Evolutionary conservation across 1,284 basidiomycete species (phyloP).

Genomic region (Wallemia ichthyophaga): DNA sequence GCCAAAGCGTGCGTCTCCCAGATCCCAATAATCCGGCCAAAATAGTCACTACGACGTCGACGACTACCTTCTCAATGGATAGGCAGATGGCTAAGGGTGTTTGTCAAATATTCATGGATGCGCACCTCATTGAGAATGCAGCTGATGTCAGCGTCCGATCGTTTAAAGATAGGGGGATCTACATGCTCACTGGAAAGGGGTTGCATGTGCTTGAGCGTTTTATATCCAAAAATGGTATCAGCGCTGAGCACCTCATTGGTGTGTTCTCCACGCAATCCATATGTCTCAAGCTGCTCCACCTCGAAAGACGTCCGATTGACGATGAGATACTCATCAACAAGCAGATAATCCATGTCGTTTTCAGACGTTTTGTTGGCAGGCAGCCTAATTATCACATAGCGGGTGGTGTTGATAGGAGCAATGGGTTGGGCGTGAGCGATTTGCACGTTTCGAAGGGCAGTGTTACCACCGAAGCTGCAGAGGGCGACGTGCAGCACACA

Average conservation of each 20-base stretch:
- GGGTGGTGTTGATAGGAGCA: neutral
- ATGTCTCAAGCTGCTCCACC: constrained; percentile 87
- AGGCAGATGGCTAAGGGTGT: constrained; percentile 98
- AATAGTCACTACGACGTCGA: constrained; percentile 94
- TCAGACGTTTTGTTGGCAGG: constrained; percentile 72
- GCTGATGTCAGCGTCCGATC: constrained; percentile 55
- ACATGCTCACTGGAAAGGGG: constrained; percentile 84
- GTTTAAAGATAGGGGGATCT: constrained; percentile 94
- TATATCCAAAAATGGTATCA: constrained; percentile 97
- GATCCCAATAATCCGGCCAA: constrained; percentile 90
- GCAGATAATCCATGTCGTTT: constrained; percentile 73
- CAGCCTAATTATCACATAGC: constrained; percentile 32
- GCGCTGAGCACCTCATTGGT: constrained; percentile 51
- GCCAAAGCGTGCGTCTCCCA: constrained; percentile 87
- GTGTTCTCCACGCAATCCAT: constrained; percentile 84
- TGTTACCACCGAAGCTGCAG: neutral
- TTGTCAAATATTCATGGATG: constrained; percentile 98
- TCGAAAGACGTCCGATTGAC: constrained; percentile 68
- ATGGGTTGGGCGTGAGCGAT: neutral
- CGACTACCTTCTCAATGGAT: constrained; percentile 98
- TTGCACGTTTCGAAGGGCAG: neutral
- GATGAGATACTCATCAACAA: constrained; percentile 94
- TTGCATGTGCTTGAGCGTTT: constrained; percentile 94
- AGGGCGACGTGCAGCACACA: constrained; percentile 33
- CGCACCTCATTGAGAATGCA: constrained; percentile 84